Evolutionary conservation across 192 early-diverging fungal genomes (phyloP).

Genomic region (Rhizoclosmatium globosum): DNA sequence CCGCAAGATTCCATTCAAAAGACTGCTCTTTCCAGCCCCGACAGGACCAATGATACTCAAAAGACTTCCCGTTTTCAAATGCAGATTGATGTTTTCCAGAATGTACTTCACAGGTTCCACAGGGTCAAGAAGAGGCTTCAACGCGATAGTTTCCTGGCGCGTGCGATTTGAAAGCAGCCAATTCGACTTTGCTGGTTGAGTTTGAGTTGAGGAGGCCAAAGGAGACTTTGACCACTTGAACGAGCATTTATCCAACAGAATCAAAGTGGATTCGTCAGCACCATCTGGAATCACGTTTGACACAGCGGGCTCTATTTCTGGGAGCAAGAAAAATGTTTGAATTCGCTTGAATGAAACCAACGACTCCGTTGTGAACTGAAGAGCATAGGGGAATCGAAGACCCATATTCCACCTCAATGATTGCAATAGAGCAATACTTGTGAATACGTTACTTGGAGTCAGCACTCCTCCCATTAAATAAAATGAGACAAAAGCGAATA

Average conservation of each 20-base stretch:
- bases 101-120: too few relatives aligned
- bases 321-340: slow-evolving; percentile 44
- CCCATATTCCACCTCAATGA: slow-evolving; percentile 39
- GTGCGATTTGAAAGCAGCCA: background rate
- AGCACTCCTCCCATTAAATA: slow-evolving; percentile 44
- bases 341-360: slow-evolving; percentile 43
- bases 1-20: too few relatives aligned
- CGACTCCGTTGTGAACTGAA: slow-evolving; percentile 40
- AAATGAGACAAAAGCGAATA: slow-evolving; percentile 39
- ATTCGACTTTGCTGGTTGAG: background rate
- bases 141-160: background rate
- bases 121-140: too few relatives aligned
- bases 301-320: slow-evolving; percentile 31
- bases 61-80: slow-evolving; percentile 31
- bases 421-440: slow-evolving; percentile 33
- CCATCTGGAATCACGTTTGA: background rate
- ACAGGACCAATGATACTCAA: slow-evolving; percentile 46
- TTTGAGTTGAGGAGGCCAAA: too few relatives aligned
- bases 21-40: slow-evolving; percentile 35
- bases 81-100: background rate
- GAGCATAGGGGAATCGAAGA: slow-evolving; percentile 29
- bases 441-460: slow-evolving; percentile 44
- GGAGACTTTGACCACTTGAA: background rate
- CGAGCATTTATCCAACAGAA: background rate
- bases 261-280: background rate